phyloP scores from a whole-genome alignment of 1,284 basidiomycete genomes.

The Trichosporon faecale region DNA sequence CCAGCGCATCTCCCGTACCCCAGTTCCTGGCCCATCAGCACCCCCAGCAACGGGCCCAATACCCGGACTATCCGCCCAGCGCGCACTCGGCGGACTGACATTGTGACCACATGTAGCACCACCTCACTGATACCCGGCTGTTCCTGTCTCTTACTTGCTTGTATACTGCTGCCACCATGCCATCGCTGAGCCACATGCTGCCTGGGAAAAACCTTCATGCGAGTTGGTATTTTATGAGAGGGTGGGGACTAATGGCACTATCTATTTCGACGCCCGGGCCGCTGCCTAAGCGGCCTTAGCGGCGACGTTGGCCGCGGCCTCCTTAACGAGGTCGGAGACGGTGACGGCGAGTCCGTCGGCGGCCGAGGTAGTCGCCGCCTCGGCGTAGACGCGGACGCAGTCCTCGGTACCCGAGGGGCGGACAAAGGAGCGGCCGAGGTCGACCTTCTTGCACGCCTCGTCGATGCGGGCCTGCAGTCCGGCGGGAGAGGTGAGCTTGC shows the following conservation, averaged over 20 bases:
- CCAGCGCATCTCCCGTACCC: too few species aligned
- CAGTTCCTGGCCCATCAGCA: too few species aligned
- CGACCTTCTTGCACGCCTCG: conserved; percentile 73
- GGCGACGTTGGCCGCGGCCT: conserved; percentile 22
- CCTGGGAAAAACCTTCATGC: neutral
- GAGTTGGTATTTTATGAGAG: neutral
- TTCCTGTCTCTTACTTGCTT: neutral
- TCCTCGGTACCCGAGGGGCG: conserved; percentile 97
- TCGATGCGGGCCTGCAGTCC: conserved; percentile 86
- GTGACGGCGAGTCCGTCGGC: conserved; percentile 59
- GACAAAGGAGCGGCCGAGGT: conserved; percentile 87
- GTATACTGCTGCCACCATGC: neutral
- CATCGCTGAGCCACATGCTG: neutral
- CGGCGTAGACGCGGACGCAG: conserved; percentile 96
- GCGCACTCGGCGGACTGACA: neutral
- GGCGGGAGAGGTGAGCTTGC: conserved; percentile 72
- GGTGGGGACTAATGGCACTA: neutral
- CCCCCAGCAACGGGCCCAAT: neutral
- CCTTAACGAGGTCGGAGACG: conserved; percentile 39
- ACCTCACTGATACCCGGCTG: neutral
- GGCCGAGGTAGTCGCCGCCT: conserved; percentile 70
- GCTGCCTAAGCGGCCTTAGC: conserved; percentile 8
- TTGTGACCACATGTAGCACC: neutral
- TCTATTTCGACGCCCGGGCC: neutral
- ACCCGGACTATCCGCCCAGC: neutral